These are phyloP conservation scores for Eutypella sp. DNA, from an alignment of 2,329 filamentous ascomycete genomes.

Conservation along the genomic window DNA sequence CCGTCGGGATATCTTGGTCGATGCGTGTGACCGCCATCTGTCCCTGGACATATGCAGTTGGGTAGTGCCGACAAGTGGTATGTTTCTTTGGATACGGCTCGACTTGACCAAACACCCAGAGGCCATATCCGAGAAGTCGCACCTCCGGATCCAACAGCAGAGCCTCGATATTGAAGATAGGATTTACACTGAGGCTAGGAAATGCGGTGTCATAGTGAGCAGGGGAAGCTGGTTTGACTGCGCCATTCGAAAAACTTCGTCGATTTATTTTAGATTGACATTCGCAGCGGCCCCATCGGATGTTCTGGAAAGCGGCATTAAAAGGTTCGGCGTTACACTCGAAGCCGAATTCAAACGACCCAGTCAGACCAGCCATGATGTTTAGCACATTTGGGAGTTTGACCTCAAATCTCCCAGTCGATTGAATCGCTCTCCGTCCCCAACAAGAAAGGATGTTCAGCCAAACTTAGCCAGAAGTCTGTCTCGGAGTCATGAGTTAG, in stretches of 20 bases:
- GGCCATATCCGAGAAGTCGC: background rate
- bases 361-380: background rate
- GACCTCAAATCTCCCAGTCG: too few species aligned
- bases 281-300: constrained; percentile 7
- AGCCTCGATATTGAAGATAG: constrained; percentile 21
- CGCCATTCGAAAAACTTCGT: background rate
- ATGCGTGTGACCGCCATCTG: constrained; percentile 21
- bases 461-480: constrained; percentile 26
- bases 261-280: constrained; percentile 4
- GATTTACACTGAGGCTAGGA: constrained; percentile 10
- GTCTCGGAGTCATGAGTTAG: constrained; percentile 23
- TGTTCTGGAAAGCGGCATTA: background rate
- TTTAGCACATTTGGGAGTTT: background rate
- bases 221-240: constrained; percentile 19
- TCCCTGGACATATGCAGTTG: constrained; percentile 5
- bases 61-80: background rate
- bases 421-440: background rate
- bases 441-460: constrained; percentile 21
- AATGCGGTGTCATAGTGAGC: constrained; percentile 14
- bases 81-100: background rate
- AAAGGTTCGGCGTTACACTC: background rate
- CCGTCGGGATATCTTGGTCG: constrained; percentile 18
- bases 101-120: background rate
- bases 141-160: constrained; percentile 17
- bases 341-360: background rate